Percentiles rank a stretch among this genome's conserved stretches.
phyloP scores from a whole-genome alignment of 352 stramenopile species.

The Phytophthora quininea region DNA sequence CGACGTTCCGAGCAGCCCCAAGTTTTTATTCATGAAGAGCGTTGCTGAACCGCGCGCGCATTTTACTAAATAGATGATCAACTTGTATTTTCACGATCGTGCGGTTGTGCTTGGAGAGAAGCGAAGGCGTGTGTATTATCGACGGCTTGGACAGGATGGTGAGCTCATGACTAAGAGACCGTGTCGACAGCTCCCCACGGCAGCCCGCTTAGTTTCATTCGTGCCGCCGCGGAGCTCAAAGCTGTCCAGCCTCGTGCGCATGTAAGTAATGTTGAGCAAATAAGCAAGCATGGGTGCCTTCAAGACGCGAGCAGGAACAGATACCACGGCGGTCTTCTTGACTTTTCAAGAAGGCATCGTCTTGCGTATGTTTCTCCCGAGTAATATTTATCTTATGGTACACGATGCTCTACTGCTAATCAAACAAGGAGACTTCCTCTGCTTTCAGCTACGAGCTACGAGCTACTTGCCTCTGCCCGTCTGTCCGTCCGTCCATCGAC shows the following conservation, averaged over 20 bases:
- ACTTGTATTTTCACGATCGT: conserved; percentile 1
- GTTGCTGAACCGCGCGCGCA: conserved; percentile 3
- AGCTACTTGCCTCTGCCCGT: conserved; percentile 30
- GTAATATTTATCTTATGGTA: conserved; percentile 51
- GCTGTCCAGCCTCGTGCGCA: conserved; percentile 13
- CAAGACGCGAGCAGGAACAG: neutral
- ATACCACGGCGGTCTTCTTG: too few relatives aligned
- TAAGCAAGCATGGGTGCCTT: conserved; percentile 26
- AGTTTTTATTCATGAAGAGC: conserved; percentile 40
- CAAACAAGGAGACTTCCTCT: conserved; percentile 37
- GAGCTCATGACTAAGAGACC: too few relatives aligned
- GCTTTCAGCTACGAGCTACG: conserved; percentile 34
- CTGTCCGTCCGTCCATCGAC: conserved; percentile 19
- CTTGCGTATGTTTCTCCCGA: conserved; percentile 18
- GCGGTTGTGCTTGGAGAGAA: neutral
- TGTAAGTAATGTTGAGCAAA: conserved; percentile 39
- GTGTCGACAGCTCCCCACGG: too few relatives aligned
- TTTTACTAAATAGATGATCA: conserved; percentile 42
- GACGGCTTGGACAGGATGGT: neutral
- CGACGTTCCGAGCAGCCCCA: conserved; percentile 19
- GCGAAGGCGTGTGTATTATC: neutral
- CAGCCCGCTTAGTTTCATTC: conserved; percentile 23
- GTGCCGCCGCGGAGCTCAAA: conserved; percentile 10
- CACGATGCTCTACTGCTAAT: conserved; percentile 50
- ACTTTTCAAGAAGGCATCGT: too few relatives aligned